These are phyloP conservation scores for Dictyostelium discoideum DNA, from an alignment of 78 protist genomes.

Conservation along the genomic window DNA sequence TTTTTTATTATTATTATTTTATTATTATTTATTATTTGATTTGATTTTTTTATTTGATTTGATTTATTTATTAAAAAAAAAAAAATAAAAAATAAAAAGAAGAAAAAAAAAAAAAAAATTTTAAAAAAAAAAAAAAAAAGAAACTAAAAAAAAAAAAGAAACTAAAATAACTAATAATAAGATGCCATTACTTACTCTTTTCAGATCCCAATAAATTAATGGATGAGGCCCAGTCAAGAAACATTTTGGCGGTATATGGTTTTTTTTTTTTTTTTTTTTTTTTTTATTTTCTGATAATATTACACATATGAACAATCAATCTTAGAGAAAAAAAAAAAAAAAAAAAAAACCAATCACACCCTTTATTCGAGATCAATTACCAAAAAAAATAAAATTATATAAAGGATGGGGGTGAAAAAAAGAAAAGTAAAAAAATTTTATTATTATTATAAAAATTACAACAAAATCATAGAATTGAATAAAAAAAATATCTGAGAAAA, in stretches of 20 bases:
- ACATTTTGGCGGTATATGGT: slow-evolving; percentile 13
- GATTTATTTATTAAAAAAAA: neutral
- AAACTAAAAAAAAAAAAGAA: no score
- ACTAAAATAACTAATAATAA: no score
- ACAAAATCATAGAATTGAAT: neutral
- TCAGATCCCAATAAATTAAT: slow-evolving; percentile 44
- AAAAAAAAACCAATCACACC: neutral
- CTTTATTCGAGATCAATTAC: neutral
- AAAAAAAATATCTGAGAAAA: neutral
- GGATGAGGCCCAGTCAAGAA: slow-evolving; percentile 65
- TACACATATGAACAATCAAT: neutral
- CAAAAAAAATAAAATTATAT: neutral
- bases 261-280: neutral
- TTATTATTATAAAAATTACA: neutral
- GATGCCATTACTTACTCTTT: neutral
- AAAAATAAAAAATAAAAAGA: neutral
- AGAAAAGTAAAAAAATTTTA: neutral
- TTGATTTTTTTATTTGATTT: neutral
- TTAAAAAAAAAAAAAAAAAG: no score
- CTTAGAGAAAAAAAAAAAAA: neutral
- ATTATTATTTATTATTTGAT: neutral
- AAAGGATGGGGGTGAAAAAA: neutral
- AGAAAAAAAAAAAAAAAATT: neutral
- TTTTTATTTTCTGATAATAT: neutral
- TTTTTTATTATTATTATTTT: neutral